These are phyloP conservation scores for Pestalotiopsis sp. DNA, from an alignment of 2,329 filamentous ascomycete species.

Conservation along the genomic window DNA sequence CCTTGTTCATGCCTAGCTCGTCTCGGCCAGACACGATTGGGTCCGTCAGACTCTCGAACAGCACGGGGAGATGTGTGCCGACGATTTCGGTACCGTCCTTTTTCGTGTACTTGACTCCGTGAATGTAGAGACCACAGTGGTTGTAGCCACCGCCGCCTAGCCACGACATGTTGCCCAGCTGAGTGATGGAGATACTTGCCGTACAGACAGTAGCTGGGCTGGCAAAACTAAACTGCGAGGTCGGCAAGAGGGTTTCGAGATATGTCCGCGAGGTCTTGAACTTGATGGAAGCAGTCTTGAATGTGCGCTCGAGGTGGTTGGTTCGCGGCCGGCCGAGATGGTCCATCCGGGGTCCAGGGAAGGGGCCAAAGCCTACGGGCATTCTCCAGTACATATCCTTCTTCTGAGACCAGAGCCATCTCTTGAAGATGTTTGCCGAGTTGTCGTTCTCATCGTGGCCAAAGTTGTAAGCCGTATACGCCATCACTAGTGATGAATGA, in stretches of 20 bases:
- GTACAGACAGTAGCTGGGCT: slow-evolving; percentile 44
- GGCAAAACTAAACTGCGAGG: slow-evolving; percentile 41
- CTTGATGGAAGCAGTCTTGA: slow-evolving; percentile 47
- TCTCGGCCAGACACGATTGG: slow-evolving; percentile 63
- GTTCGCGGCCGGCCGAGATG: slow-evolving; percentile 23
- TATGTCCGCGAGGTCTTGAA: slow-evolving; percentile 53
- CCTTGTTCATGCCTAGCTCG: slow-evolving; percentile 64
- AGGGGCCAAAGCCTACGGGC: slow-evolving; percentile 48
- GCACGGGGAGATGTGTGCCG: slow-evolving; percentile 57
- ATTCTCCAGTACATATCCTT: slow-evolving; percentile 43
- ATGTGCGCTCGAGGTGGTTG: slow-evolving; percentile 33
- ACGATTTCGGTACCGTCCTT: slow-evolving; percentile 47
- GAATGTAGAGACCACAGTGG: slow-evolving; percentile 62
- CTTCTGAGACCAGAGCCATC: slow-evolving; percentile 47
- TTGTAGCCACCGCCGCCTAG: slow-evolving; percentile 62
- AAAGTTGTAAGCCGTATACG: slow-evolving; percentile 54
- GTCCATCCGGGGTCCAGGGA: slow-evolving; percentile 45
- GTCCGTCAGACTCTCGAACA: slow-evolving; percentile 62
- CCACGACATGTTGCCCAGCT: slow-evolving; percentile 58
- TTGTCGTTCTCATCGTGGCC: slow-evolving; percentile 62
- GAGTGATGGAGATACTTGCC: slow-evolving; percentile 44
- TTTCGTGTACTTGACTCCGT: slow-evolving; percentile 60
- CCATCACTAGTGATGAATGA: slow-evolving; percentile 32
- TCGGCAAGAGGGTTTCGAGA: slow-evolving; percentile 51
- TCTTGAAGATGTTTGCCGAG: slow-evolving; percentile 50